Base-by-base conservation (phyloP, 2,329 filamentous ascomycete species). In the Metarhizium robertsii region DNA sequence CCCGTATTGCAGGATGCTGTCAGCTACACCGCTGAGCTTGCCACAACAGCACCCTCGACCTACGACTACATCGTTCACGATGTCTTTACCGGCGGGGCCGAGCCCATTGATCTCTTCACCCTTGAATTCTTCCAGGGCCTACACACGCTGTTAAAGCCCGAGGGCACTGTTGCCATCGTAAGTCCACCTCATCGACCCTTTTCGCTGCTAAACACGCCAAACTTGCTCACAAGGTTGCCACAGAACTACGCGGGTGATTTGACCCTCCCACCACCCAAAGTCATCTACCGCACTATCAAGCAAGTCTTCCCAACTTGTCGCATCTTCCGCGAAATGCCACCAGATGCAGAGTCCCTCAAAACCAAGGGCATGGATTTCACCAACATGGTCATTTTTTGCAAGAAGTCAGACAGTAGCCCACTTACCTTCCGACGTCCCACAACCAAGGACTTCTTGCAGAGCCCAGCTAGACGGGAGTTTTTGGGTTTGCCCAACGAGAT, bases 11-110 rank as follows among this genome's bases (percentile, higher is more conserved):
- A 85, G 52, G 90, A 99, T 64, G 94, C 94, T 0, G 83, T 91
- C 2, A 72, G 74, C n/a, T 96, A 85, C 69, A 79, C 83, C 18
- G 70, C 75, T 49, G 65, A 71, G 53, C 66, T 78, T 50, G 74
- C 74, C 54, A 65, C 71, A 52, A 62, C 71, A 32, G 63, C 73
- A 55, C 68, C 71, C 7, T 69, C 75, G 50, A 76, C 76, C 32
- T 99, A 87, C 69, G 87, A 96, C 73, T 97, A 96, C 74, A 94
- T 99, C 65, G 80, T 99, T 54, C 94, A 99, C 69, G 94, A 99
- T 63, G 94, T 99, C 29, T 99, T 99, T 69, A 99, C 94, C 0
- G 94, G 94, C 29, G 94, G 94, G 53, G 92, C 91, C 0, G 94
- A 97, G 69, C 94, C 94, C 0, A 83, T 92, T 2, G 78, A 85